Percentiles rank a stretch among this genome's conserved stretches.
Evolutionary conservation across 768 basidiomycete species (phyloP).

Genomic region (Boletus barrowsii): DNA sequence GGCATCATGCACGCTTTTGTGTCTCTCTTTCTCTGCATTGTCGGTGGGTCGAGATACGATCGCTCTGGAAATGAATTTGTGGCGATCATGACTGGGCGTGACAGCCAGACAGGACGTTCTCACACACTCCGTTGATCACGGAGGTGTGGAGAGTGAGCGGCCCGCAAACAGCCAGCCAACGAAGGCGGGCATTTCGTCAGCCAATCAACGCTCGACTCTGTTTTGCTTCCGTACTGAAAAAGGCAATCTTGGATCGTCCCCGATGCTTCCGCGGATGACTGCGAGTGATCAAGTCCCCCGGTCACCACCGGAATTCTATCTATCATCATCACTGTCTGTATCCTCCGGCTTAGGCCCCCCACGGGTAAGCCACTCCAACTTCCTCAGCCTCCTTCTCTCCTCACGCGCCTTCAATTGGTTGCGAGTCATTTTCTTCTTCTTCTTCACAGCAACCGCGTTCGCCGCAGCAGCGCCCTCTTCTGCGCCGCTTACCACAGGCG

Average conservation of each 20-base stretch:
- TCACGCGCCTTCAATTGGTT: conserved; percentile 89
- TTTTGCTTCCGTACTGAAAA: conserved; percentile 12
- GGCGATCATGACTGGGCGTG: conserved; percentile 19
- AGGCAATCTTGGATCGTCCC: conserved; percentile 33
- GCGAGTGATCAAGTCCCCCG: conserved; percentile 20
- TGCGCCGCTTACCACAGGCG: conserved; percentile 76
- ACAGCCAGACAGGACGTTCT: background rate
- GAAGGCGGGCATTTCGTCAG: background rate
- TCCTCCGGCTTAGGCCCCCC: conserved; percentile 85
- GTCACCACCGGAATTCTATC: conserved; percentile 12
- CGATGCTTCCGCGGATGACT: conserved; percentile 24
- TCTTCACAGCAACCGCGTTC: conserved; percentile 45
- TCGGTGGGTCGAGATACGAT: background rate
- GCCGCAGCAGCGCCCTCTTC: conserved; percentile 49
- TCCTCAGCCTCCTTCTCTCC: conserved; percentile 76
- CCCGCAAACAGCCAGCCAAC: conserved; percentile 13
- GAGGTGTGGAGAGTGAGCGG: conserved; percentile 14
- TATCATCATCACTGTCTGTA: conserved; percentile 60
- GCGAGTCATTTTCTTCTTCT: conserved; percentile 90
- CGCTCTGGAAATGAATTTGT: conserved; percentile 16
- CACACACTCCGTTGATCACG: conserved; percentile 16
- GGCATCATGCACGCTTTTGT: background rate
- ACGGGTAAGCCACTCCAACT: conserved; percentile 77
- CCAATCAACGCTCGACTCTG: background rate
- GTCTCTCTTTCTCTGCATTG: no score